A percentile compares a stretch with the other conserved stretches of the same genome.
Evolutionary conservation across 345 rosid species (phyloP).

Genomic region (Diplotaxis tenuifolia): DNA sequence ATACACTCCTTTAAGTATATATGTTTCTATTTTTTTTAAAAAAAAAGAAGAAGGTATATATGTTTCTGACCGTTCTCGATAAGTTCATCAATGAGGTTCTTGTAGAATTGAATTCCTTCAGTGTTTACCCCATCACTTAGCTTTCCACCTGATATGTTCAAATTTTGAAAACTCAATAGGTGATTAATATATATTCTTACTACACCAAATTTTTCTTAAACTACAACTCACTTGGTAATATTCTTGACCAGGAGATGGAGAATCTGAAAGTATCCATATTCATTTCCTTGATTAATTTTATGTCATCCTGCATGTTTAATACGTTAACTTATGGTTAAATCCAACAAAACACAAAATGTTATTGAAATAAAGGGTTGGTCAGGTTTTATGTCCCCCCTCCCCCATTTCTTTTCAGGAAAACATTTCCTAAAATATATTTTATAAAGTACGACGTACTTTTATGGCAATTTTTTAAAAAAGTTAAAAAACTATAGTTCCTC

Average conservation of each 20-base stretch:
- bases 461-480: neutral
- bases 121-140: constrained; percentile 39
- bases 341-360: neutral
- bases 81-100: constrained; percentile 47
- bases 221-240: constrained; percentile 38
- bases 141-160: constrained; percentile 37
- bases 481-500: neutral
- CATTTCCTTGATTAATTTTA: constrained; percentile 34
- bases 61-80: constrained; percentile 30
- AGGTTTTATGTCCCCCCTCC: neutral
- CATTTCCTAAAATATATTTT: too few species aligned
- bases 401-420: neutral
- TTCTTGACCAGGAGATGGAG: constrained; percentile 49
- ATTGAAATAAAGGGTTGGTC: neutral
- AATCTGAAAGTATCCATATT: constrained; percentile 44
- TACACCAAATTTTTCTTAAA: neutral
- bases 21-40: too few species aligned
- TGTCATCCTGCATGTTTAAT: constrained; percentile 39
- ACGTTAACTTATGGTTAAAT: neutral
- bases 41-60: too few species aligned
- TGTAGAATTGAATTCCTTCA: constrained; percentile 46
- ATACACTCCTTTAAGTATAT: too few species aligned
- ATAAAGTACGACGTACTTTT: too few species aligned
- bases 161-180: neutral
- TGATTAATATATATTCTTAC: neutral